These are phyloP conservation scores for Pinus tabuliformis DNA, from an alignment of 75 land plant species.

Conservation along the genomic window DNA sequence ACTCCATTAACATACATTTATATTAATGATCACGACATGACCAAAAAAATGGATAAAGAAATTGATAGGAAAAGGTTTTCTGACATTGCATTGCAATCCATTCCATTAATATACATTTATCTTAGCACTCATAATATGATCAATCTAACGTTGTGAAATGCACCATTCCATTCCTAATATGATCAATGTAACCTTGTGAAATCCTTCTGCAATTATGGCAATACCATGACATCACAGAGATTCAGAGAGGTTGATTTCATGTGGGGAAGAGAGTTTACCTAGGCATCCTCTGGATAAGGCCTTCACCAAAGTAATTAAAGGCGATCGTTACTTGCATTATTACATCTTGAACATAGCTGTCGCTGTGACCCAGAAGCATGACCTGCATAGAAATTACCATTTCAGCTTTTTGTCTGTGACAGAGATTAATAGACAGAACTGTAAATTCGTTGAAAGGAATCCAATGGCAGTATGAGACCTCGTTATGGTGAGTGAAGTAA, in stretches of 20 bases:
- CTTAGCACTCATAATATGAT: no score
- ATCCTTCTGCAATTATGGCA: no score
- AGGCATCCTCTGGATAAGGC: constrained; percentile 69
- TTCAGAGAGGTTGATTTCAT: neutral
- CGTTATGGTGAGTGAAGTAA: constrained; percentile 53
- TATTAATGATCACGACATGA: no score
- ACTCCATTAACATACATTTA: no score
- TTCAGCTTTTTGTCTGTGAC: neutral
- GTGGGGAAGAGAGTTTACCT: constrained; percentile 23
- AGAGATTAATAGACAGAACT: neutral
- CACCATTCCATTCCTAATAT: no score
- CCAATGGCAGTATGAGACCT: constrained; percentile 16
- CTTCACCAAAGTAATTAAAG: constrained; percentile 75
- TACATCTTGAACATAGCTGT: constrained; percentile 37
- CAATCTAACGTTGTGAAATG: no score
- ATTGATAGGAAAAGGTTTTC: no score
- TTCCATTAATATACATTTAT: no score
- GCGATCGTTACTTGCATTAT: constrained; percentile 69
- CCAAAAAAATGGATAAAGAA: no score
- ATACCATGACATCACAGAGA: no score
- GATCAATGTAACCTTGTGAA: no score
- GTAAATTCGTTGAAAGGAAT: neutral
- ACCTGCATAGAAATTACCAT: neutral
- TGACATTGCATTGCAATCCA: no score
- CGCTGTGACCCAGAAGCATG: constrained; percentile 71